Evolutionary conservation across 1,139 yeast species (phyloP).

Genomic region (Diutina catenulata): DNA sequence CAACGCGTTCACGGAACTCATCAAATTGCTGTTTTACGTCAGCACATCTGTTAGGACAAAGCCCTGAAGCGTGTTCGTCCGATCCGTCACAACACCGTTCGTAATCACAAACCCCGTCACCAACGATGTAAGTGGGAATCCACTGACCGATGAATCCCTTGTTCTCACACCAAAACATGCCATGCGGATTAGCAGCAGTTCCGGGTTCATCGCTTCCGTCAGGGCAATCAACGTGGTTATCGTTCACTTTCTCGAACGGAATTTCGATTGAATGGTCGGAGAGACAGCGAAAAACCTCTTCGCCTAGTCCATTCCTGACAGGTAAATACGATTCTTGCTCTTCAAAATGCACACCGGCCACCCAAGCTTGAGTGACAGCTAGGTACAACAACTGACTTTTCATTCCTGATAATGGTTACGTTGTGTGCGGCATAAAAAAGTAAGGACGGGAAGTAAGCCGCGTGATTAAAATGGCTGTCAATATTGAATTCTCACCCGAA

Average conservation of each 20-base stretch:
- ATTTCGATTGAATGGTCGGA: constrained; percentile 50
- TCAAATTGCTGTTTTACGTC: constrained; percentile 27
- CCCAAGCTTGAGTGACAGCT: too few species aligned
- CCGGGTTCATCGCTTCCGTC: constrained; percentile 98
- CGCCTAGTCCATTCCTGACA: too few species aligned
- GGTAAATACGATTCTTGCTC: too few species aligned
- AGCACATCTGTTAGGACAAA: constrained; percentile 49
- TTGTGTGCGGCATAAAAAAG: too few species aligned
- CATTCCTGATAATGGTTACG: too few species aligned
- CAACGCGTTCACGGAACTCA: constrained; percentile 10
- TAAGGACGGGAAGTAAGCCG: too few species aligned
- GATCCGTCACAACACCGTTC: constrained; percentile 90
- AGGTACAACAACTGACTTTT: too few species aligned
- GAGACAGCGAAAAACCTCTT: constrained; percentile 49
- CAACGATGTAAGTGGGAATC: constrained; percentile 52
- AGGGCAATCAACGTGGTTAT: constrained; percentile 91
- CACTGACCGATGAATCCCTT: constrained; percentile 51
- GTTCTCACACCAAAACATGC: constrained; percentile 65
- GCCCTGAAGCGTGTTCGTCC: constrained; percentile 48
- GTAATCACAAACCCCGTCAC: constrained; percentile 91
- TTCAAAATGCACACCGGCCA: too few species aligned
- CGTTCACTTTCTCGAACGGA: constrained; percentile 58
- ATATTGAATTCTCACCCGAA: too few species aligned
- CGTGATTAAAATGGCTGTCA: too few species aligned
- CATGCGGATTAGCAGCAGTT: constrained; percentile 64